Conservation (phyloP, 305 asterid species). For the Fraxinus ornus region DNA sequence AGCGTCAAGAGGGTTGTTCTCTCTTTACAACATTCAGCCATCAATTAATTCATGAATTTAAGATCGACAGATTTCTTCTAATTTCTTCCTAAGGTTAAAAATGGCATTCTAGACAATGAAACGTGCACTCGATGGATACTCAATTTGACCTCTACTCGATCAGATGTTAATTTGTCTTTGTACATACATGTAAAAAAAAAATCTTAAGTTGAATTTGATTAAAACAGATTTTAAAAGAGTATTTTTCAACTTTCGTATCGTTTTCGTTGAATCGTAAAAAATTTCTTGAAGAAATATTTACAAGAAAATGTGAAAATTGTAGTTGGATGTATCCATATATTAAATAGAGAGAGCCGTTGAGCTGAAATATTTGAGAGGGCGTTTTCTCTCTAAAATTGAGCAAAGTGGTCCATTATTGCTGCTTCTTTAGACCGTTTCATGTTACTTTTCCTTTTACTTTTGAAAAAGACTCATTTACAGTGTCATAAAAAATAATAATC, state of each 20-base stretch:
- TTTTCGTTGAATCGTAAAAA: neutral
- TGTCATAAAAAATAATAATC: neutral
- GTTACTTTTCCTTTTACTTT: conserved; percentile 9
- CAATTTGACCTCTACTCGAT: neutral
- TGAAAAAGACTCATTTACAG: neutral
- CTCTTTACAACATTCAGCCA: neutral
- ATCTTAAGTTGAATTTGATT: neutral
- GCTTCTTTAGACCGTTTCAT: neutral
- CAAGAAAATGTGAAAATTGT: neutral
- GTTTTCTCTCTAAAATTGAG: neutral
- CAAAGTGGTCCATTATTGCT: conserved; percentile 15
- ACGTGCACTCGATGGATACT: neutral
- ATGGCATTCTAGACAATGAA: neutral
- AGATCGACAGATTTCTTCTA: neutral
- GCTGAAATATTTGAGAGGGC: neutral
- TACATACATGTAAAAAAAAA: neutral
- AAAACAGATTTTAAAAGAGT: neutral
- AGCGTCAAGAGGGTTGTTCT: neutral
- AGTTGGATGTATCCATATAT: neutral
- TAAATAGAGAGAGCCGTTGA: neutral
- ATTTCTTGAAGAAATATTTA: neutral
- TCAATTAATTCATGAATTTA: neutral
- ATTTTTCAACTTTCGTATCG: neutral
- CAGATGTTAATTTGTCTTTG: neutral
- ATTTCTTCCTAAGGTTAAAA: neutral